These are phyloP conservation scores for Cicer chorassanicum DNA, from an alignment of 306 rosid species.

Conservation along the genomic window DNA sequence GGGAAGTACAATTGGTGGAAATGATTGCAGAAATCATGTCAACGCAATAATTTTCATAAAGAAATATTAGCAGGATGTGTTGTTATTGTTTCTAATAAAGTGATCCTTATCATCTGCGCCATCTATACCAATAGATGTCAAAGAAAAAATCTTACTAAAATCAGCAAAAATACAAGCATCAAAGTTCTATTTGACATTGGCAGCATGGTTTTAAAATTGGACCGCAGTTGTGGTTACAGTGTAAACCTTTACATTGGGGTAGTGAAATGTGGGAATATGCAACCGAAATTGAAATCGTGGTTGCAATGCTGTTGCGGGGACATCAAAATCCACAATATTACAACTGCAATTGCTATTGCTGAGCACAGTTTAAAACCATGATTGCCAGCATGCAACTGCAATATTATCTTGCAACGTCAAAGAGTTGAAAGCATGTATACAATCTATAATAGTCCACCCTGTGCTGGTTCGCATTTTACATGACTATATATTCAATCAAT, in stretches of 20 bases:
- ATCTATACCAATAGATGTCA: constrained; percentile 1
- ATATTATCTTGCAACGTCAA: neutral
- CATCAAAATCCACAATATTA: no score
- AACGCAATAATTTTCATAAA: constrained; percentile 1
- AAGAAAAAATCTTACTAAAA: constrained; percentile 21
- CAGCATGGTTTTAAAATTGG: neutral
- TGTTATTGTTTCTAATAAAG: neutral
- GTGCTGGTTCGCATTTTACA: neutral
- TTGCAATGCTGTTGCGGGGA: no score
- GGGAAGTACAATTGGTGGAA: neutral
- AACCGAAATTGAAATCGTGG: no score
- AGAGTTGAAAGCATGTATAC: constrained; percentile 4
- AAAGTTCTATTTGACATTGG: constrained; percentile 5
- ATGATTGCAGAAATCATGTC: neutral
- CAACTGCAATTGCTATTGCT: no score
- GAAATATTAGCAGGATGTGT: constrained; percentile 13
- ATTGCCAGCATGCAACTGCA: constrained; percentile 29
- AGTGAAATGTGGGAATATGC: no score
- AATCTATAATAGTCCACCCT: neutral
- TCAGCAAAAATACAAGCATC: neutral
- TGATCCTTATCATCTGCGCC: constrained; percentile 12
- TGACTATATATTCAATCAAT: neutral
- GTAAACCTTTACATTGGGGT: no score
- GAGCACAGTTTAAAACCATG: no score
- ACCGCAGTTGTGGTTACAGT: no score